A percentile compares a stretch with the other conserved stretches of the same genome.
phyloP scores from a whole-genome alignment of 2,329 filamentous ascomycete genomes.

The Tolypocladium album region DNA sequence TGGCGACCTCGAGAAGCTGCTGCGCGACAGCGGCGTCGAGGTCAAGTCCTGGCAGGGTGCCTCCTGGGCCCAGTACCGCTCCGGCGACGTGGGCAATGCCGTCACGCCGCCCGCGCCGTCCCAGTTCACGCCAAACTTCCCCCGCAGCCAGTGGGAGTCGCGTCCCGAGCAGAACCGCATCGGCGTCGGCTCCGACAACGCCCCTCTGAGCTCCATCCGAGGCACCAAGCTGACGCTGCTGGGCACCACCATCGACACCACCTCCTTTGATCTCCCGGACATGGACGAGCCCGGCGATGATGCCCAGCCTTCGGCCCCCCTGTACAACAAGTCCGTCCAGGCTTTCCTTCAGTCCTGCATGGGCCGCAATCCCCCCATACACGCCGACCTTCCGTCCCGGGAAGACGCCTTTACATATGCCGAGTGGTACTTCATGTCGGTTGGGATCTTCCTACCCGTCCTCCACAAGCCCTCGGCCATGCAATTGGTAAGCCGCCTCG shows the following conservation, averaged over 20 bases:
- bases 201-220: slow-evolving; percentile 60
- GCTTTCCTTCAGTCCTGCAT: slow-evolving; percentile 57
- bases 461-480: slow-evolving; percentile 69
- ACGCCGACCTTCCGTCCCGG: slow-evolving; percentile 51
- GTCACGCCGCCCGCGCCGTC: slow-evolving; percentile 7
- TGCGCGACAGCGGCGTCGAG: slow-evolving; percentile 50
- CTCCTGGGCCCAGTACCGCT: slow-evolving; percentile 17
- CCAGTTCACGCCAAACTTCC: slow-evolving; percentile 14
- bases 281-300: slow-evolving; percentile 43
- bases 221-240: slow-evolving; percentile 69
- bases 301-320: slow-evolving; percentile 26
- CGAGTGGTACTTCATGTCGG: slow-evolving; percentile 64
- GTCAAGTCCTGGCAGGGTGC: slow-evolving; percentile 37
- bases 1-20: slow-evolving; percentile 54
- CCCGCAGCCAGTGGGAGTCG: slow-evolving; percentile 25
- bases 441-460: slow-evolving; percentile 63
- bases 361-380: slow-evolving; percentile 45
- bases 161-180: slow-evolving; percentile 52
- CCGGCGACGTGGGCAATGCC: slow-evolving; percentile 14
- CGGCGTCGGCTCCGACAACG: slow-evolving; percentile 52
- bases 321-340: slow-evolving; percentile 63
- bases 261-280: slow-evolving; percentile 57
- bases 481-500: slow-evolving; percentile 44
- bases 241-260: slow-evolving; percentile 69
- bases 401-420: slow-evolving; percentile 57